phyloP scores from a whole-genome alignment of 2,329 filamentous ascomycete species.

The Fusarium xyrophilum region DNA sequence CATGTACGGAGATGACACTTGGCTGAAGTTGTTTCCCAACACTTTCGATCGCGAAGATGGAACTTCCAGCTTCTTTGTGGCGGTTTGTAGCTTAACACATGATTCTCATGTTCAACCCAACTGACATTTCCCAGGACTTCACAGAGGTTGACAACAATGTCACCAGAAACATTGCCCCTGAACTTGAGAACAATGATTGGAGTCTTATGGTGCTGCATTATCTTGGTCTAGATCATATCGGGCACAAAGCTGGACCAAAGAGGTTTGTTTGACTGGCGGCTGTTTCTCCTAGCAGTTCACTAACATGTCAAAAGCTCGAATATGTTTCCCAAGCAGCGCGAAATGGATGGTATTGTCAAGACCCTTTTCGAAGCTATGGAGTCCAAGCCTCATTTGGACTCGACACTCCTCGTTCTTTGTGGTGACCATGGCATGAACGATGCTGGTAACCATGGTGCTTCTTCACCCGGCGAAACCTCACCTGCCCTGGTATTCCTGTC shows the following conservation, averaged over 20 bases:
- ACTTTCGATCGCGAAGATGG: constrained; percentile 89
- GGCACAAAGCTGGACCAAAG: constrained; percentile 90
- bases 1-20: constrained; percentile 98
- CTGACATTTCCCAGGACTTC: constrained; percentile 72
- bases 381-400: constrained; percentile 71
- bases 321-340: constrained; percentile 90
- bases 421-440: constrained; percentile 99
- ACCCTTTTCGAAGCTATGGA: constrained; percentile 80
- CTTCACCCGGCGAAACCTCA: constrained; percentile 91
- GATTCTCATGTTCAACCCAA: not conserved
- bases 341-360: constrained; percentile 88
- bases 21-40: constrained; percentile 93
- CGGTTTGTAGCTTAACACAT: constrained; percentile 66
- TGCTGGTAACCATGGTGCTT: constrained; percentile 94
- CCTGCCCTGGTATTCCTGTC: constrained; percentile 91
- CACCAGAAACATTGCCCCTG: constrained; percentile 82
- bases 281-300: not conserved
- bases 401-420: constrained; percentile 83
- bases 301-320: constrained; percentile 65
- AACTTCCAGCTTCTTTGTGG: constrained; percentile 97
- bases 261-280: constrained; percentile 58
- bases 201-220: constrained; percentile 94
- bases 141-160: constrained; percentile 98
- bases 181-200: constrained; percentile 83
- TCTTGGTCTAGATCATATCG: constrained; percentile 94